These are phyloP conservation scores for Candida schatavii DNA, from an alignment of 805 yeast species.

Conservation along the genomic window DNA sequence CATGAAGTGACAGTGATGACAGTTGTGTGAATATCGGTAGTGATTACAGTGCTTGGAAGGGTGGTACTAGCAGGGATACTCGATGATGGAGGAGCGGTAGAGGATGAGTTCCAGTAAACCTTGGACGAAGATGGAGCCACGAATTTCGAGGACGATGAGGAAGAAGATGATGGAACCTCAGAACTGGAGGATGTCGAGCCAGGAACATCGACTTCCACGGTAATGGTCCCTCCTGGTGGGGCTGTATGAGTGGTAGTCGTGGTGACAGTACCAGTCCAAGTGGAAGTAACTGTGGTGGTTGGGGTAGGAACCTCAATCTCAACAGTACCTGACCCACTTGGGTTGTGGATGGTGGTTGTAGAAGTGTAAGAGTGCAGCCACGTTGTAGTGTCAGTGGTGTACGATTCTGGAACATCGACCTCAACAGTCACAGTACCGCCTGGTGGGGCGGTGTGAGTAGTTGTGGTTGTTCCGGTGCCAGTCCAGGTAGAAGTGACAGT, in stretches of 20 bases:
- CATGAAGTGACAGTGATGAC: conserved; percentile 19
- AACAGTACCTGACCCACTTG: neutral
- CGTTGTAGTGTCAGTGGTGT: neutral
- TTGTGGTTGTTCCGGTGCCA: no score
- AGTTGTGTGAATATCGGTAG: conserved; percentile 21
- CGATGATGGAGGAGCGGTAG: neutral
- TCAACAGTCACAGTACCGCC: neutral
- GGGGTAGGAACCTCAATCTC: conserved; percentile 1
- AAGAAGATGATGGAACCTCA: conserved; percentile 2
- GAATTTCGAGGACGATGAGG: neutral
- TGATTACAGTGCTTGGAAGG: conserved; percentile 8
- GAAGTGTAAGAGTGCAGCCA: neutral
- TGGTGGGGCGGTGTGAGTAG: no score
- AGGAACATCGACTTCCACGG: conserved; percentile 4
- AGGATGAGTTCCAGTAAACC: neutral
- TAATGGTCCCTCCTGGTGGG: no score
- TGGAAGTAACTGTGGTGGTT: conserved; percentile 6
- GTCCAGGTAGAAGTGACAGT: neutral
- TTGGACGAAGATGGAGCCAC: neutral
- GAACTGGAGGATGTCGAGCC: conserved; percentile 1
- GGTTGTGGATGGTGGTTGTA: no score
- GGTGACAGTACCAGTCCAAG: conserved; percentile 9
- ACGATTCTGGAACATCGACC: neutral
- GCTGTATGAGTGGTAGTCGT: conserved; percentile 3
- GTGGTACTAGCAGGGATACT: neutral